phyloP scores from a whole-genome alignment of 1,139 yeast species.

The Lodderomyces oxycetoniae region DNA sequence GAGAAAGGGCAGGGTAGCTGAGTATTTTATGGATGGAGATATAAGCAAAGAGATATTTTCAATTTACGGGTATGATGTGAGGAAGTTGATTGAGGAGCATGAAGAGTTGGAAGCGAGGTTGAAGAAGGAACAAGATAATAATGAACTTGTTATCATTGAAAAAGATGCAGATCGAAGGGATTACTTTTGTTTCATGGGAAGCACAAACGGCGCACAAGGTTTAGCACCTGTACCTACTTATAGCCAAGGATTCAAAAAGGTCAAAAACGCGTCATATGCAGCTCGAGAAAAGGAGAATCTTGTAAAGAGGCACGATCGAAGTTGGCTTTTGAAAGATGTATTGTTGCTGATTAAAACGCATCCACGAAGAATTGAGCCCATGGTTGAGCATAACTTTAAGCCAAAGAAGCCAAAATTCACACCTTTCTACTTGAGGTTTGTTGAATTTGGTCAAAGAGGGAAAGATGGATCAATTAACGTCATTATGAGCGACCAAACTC shows the following conservation, averaged over 20 bases:
- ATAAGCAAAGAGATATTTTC: neutral
- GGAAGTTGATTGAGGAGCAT: slow-evolving; percentile 1
- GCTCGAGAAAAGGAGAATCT: neutral
- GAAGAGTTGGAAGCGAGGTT: slow-evolving; percentile 1
- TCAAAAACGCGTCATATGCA: neutral
- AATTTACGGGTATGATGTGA: slow-evolving; percentile 4
- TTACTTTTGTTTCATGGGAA: neutral
- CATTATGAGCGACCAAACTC: slow-evolving; percentile 2
- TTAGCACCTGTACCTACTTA: neutral
- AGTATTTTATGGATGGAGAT: neutral
- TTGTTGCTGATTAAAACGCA: neutral
- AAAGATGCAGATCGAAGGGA: slow-evolving; percentile 3
- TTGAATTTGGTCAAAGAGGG: slow-evolving; percentile 4
- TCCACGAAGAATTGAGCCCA: neutral
- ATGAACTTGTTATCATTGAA: neutral
- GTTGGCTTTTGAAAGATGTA: slow-evolving; percentile 4
- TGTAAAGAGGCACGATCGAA: neutral
- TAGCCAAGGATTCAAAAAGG: neutral
- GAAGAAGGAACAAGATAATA: neutral
- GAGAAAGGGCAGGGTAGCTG: too few species aligned
- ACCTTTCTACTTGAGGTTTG: slow-evolving; percentile 1
- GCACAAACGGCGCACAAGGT: neutral
- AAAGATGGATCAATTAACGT: neutral
- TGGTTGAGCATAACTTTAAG: slow-evolving; percentile 1
- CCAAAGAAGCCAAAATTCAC: neutral